Percentiles rank a stretch among this genome's conserved stretches.
Evolutionary conservation across 768 basidiomycete genomes (phyloP).

Genomic region (Macrolepiota albuminosa): DNA sequence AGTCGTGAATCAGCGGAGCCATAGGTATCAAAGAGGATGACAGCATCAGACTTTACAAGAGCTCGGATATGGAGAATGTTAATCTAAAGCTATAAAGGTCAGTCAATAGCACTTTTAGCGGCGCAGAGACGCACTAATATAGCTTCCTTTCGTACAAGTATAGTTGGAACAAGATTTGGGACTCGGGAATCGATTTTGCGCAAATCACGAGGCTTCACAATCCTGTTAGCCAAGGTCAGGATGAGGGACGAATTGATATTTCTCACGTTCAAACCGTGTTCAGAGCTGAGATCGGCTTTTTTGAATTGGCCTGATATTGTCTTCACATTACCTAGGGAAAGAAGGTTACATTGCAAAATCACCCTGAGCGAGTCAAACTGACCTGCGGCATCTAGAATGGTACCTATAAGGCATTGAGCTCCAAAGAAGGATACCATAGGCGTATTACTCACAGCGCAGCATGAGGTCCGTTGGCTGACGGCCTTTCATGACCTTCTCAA

Average conservation of each 20-base stretch:
- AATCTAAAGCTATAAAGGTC: conserved; percentile 40
- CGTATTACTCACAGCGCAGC: conserved; percentile 71
- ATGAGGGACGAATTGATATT: conserved; percentile 11
- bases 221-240: conserved; percentile 17
- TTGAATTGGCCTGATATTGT: conserved; percentile 88
- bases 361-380: conserved; percentile 10
- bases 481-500: conserved; percentile 84
- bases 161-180: conserved; percentile 92
- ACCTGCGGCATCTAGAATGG: conserved; percentile 84
- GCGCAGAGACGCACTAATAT: conserved; percentile 58
- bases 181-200: conserved; percentile 94
- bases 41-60: conserved; percentile 88
- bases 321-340: conserved; percentile 67
- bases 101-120: neutral
- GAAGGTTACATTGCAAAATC: conserved; percentile 3
- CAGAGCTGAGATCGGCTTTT: conserved; percentile 81
- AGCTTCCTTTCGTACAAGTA: conserved; percentile 83
- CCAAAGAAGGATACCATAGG: conserved; percentile 8
- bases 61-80: conserved; percentile 95
- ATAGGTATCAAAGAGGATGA: conserved; percentile 89
- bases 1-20: conserved; percentile 83
- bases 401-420: conserved; percentile 47
- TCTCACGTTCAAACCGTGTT: conserved; percentile 87
- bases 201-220: conserved; percentile 80
- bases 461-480: conserved; percentile 86